Evolutionary conservation across 2,329 filamentous ascomycete species (phyloP).

Genomic region (Botrytis elliptica): DNA sequence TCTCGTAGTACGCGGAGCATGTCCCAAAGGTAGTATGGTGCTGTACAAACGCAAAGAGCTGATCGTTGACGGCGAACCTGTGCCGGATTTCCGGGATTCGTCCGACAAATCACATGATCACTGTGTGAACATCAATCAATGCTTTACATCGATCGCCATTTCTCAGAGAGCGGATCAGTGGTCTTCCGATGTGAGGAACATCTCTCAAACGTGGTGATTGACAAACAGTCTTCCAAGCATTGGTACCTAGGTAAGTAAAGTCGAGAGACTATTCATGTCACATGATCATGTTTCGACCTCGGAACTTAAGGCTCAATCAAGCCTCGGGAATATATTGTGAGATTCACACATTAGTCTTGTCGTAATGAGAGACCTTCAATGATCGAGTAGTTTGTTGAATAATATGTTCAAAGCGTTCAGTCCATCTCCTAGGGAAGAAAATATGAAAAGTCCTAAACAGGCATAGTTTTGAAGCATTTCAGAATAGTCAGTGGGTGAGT

Average conservation of each 20-base stretch:
- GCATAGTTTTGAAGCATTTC: not conserved
- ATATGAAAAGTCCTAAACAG: not conserved
- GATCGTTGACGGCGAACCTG: not conserved
- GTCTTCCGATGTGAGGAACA: fast-evolving
- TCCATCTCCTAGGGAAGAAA: not conserved
- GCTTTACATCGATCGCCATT: not conserved
- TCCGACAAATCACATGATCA: not conserved
- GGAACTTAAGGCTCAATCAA: not conserved
- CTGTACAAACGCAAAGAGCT: not conserved
- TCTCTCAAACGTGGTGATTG: no score
- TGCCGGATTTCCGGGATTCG: not conserved
- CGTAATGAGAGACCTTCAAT: not conserved
- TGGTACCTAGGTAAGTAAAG: not conserved
- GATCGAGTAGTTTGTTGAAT: not conserved
- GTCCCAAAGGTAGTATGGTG: not conserved
- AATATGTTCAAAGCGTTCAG: not conserved
- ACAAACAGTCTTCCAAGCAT: no score
- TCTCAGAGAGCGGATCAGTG: no score
- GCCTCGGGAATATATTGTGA: not conserved
- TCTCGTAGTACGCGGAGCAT: not conserved
- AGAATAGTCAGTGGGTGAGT: not conserved
- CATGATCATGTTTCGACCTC: not conserved
- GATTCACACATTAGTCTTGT: not conserved
- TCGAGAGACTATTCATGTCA: not conserved
- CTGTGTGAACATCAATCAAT: not conserved